These are phyloP conservation scores for Pichia nanzhaoensis DNA, from an alignment of 805 yeast species.

Conservation along the genomic window DNA sequence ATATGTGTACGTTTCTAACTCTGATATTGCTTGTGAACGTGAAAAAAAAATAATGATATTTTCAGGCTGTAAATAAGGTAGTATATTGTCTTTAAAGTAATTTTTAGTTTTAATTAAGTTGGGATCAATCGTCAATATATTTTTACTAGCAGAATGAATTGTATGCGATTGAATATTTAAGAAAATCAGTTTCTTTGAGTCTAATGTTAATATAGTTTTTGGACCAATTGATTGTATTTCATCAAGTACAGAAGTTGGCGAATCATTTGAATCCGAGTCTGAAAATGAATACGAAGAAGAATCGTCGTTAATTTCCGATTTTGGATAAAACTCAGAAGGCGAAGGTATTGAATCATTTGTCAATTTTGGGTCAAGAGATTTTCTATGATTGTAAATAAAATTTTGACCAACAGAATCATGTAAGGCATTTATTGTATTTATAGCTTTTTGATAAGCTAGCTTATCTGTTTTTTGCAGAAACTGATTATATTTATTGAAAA, in stretches of 20 bases:
- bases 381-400: neutral
- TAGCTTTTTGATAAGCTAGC: neutral
- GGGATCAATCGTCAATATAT: constrained; percentile 3
- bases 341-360: neutral
- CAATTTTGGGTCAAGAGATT: constrained; percentile 3
- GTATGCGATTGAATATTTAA: constrained; percentile 6
- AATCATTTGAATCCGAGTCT: no score
- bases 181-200: constrained; percentile 1
- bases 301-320: neutral
- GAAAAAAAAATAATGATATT: constrained; percentile 11
- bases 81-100: constrained; percentile 1
- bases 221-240: neutral
- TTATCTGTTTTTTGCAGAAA: neutral
- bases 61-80: constrained; percentile 5
- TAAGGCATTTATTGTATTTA: neutral
- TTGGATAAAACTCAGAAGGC: constrained; percentile 8
- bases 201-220: neutral
- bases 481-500: constrained; percentile 3
- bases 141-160: constrained; percentile 4
- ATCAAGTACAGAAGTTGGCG: neutral
- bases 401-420: neutral
- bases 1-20: constrained; percentile 6
- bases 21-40: constrained; percentile 2
- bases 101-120: neutral
- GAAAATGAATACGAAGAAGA: neutral